Evolutionary conservation across 2,329 filamentous ascomycete species (phyloP).

Genomic region (Arthrobotrys sinensis): DNA sequence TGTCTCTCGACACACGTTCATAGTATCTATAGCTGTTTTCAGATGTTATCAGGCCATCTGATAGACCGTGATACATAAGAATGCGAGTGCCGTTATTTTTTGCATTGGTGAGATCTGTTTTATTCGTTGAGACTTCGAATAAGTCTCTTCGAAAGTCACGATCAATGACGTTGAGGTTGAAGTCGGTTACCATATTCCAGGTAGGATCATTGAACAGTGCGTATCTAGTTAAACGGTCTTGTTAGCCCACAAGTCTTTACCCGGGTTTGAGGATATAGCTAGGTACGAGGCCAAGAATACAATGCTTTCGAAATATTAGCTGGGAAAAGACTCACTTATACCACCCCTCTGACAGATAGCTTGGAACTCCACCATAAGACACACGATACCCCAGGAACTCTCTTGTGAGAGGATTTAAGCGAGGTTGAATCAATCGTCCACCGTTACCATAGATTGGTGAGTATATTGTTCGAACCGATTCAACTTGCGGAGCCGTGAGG

Average conservation of each 20-base stretch:
- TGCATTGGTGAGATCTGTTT: conserved; percentile 68
- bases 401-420: conserved; percentile 46
- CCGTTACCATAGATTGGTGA: conserved; percentile 66
- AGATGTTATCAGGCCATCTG: conserved; percentile 42
- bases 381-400: conserved; percentile 42
- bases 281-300: no score
- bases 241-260: neutral
- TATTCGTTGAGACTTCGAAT: conserved; percentile 67
- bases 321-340: conserved; percentile 34
- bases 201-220: conserved; percentile 68
- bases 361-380: conserved; percentile 29
- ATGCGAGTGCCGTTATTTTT: conserved; percentile 69
- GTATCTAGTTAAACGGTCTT: conserved; percentile 66
- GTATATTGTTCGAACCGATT: conserved; percentile 65
- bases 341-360: conserved; percentile 32
- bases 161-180: conserved; percentile 68
- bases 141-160: conserved; percentile 64
- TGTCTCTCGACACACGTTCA: conserved; percentile 35
- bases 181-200: conserved; percentile 67
- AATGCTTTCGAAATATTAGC: no score
- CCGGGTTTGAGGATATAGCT: neutral
- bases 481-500: conserved; percentile 65
- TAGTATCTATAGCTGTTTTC: conserved; percentile 44
- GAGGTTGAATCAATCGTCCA: conserved; percentile 65
- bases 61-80: conserved; percentile 70